Percentiles rank a stretch among this genome's conserved stretches.
Evolutionary conservation across 805 yeast genomes (phyloP).

Genomic region (Saturnispora diversa): DNA sequence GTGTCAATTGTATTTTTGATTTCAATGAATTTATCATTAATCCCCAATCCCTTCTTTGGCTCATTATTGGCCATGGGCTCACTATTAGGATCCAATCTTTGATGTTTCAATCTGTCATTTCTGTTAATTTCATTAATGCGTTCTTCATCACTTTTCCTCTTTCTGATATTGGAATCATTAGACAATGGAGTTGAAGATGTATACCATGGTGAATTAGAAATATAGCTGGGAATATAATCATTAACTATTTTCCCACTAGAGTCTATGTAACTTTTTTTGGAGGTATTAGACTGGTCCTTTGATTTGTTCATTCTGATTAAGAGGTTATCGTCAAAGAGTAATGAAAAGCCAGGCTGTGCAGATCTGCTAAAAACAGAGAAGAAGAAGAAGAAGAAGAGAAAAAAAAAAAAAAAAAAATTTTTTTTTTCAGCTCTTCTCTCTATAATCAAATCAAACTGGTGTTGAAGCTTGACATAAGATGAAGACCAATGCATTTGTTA

Average conservation of each 20-base stretch:
- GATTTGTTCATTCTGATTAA: background rate
- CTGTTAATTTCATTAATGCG: constrained; percentile 16
- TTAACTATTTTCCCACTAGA: constrained; percentile 25
- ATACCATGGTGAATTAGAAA: constrained; percentile 37
- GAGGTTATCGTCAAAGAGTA: background rate
- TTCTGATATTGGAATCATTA: constrained; percentile 24
- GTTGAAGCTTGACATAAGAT: constrained; percentile 14
- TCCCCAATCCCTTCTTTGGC: constrained; percentile 51
- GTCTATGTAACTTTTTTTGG: constrained; percentile 9
- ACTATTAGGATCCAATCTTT: constrained; percentile 38
- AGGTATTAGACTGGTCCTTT: background rate
- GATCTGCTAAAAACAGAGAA: too few relatives aligned
- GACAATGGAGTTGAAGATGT: constrained; percentile 22
- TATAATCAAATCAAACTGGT: background rate
- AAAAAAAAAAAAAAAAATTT: background rate
- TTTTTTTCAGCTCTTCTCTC: background rate
- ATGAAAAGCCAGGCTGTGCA: background rate
- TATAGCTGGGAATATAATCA: constrained; percentile 35
- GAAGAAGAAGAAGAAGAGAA: too few relatives aligned
- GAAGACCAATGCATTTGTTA: constrained; percentile 52
- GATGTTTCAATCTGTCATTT: constrained; percentile 51
- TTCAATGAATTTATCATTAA: constrained; percentile 35
- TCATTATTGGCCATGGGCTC: constrained; percentile 37
- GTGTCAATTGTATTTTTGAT: constrained; percentile 18
- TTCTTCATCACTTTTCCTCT: constrained; percentile 24